Base-by-base conservation (phyloP, 2,329 filamentous ascomycete species). In the Phaeophleospora eucalypticola region DNA sequence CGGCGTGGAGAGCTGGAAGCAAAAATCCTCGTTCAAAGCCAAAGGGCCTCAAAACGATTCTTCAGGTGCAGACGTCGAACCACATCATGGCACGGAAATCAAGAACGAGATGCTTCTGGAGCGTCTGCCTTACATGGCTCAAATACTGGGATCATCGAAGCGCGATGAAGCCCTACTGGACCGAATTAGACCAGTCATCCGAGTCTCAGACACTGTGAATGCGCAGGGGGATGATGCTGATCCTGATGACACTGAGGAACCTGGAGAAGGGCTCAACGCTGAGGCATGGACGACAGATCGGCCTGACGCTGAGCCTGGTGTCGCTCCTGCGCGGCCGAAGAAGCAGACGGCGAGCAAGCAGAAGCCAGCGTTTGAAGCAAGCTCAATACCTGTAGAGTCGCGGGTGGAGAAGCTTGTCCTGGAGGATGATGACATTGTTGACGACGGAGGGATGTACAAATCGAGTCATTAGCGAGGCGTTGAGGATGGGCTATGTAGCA, bases 121-220 rank as follows among this genome's bases (percentile, higher is more conserved):
- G 55, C 82, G 89, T 7, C 76, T 98, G 0, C 93, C 93, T 0
- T 97, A 95, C 66, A 82, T 93, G 74, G 76, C 83, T 1, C 77
- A 80, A 41, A 87, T 96, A 33, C 50, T 71, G 2, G 59, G 60
- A 18, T 48, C 56, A 51, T 46, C 60, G 61, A 46, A 49, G 56
- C 54, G 46, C 40, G 57, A 34, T 16, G 43, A 43, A 4, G 42
- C 66, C 35, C 63, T 71, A 18, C 67, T 90, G 7, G 81, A 85
- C 45, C 83, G 78, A 58, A 78, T 94, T 6, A 83, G 83, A 0
- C 76, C 77, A 2, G 86, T 89, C 57, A 77, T 75, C 4, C 82
- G 81, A 14, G 76, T 82, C 15, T 4, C 51, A 52, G 3, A 46
- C 45, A 4, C 47, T 45, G 51, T 47, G 10, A 56, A 66, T 9